Base-by-base conservation (phyloP, 768 basidiomycete species). In the Suillus subalutaceus region DNA sequence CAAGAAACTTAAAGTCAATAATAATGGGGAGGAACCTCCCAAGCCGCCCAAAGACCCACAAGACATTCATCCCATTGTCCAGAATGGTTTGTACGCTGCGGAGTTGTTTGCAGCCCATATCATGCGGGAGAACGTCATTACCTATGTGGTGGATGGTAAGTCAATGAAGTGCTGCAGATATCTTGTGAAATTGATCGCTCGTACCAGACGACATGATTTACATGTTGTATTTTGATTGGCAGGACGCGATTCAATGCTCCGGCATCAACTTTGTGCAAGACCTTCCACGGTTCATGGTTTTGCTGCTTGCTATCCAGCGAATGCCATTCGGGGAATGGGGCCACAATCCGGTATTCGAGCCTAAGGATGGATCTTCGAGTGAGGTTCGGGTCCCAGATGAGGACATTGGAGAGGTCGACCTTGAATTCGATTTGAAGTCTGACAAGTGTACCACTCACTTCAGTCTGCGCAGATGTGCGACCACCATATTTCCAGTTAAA, bases 191-290 rank as follows among this genome's bases (percentile, higher is more conserved):
- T 50, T 63, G 63, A 41, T 53, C 15, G 16, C 23, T 40, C 10
- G 16, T 46, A 10, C 30, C 38, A 65, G 67, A 44, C 6, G 67
- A 65, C 15, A 5, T 63, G 8, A n/a, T 65, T n/a, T 65, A 65
- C 38, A 1, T 56, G 26, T 53, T 62, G 63, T 48, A 23, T 16
- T 66, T 64, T 37, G 65, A 66, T 53, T 52, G 50, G 6, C 48
- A 63, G n/a, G 30, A 16, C 12, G 16, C 48, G 0, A 69, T 69
- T 23, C 65, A 66, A 26, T 68, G 65, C 41, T 63, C 67, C n/a
- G 59, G 32, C 0, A 40, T 70, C 18, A 70, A 71, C n/a, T 64
- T 66, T 44, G 57, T 71, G 12, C 41, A 68, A 18, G 70, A 68
- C 18, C 65, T 69, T n/a, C 66, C 68, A 0, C 66, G 59, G 2